A percentile compares a stretch with the other conserved stretches of the same genome.
Evolutionary conservation across 805 yeast species (phyloP).

Genomic region (Starmerella bombi): DNA sequence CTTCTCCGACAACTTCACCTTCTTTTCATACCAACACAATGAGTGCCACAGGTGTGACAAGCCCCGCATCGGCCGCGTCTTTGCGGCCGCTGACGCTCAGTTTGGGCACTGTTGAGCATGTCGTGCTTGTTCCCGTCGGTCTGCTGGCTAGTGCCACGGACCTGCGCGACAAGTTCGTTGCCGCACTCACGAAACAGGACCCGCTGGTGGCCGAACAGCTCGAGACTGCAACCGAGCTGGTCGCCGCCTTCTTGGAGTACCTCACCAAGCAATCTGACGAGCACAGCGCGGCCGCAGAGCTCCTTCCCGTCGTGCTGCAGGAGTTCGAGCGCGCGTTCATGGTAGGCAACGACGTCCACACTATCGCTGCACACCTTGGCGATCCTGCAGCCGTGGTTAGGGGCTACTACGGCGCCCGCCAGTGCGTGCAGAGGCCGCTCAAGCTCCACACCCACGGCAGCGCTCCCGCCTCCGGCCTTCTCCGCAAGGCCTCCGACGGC

Average conservation of each 20-base stretch:
- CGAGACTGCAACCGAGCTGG: constrained; percentile 56
- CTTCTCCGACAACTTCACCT: not conserved
- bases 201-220: constrained; percentile 8
- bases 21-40: constrained; percentile 1
- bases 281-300: constrained; percentile 35
- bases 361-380: constrained; percentile 63
- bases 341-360: constrained; percentile 69
- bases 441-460: constrained; percentile 28
- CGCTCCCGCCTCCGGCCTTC: constrained; percentile 39
- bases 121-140: constrained; percentile 72
- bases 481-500: constrained; percentile 45
- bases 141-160: constrained; percentile 71
- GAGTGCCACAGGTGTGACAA: constrained; percentile 31
- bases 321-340: constrained; percentile 80
- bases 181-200: constrained; percentile 7
- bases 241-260: constrained; percentile 67
- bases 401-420: constrained; percentile 57
- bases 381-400: constrained; percentile 67
- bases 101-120: constrained; percentile 81
- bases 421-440: constrained; percentile 38
- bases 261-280: constrained; percentile 21
- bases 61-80: constrained; percentile 36
- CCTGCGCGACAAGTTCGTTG: constrained; percentile 66
- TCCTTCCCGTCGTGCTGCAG: constrained; percentile 51
- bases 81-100: constrained; percentile 70